phyloP scores from a whole-genome alignment of 1,139 yeast genomes.

The Candida buenavistaensis region DNA sequence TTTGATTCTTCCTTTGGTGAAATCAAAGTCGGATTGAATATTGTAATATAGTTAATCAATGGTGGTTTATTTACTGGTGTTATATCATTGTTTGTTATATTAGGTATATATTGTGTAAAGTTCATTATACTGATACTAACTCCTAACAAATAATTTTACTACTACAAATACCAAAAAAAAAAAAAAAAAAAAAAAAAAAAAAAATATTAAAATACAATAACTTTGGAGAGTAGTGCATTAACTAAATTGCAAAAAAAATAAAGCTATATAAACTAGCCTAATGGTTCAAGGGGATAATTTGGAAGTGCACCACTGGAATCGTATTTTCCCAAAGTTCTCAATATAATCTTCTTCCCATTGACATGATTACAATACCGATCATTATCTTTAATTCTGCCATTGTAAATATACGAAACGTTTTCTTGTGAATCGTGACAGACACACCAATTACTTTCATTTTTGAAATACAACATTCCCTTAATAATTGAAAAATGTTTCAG shows the following conservation, averaged over 20 bases:
- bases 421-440: conserved; percentile 7
- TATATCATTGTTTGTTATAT: conserved; percentile 14
- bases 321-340: conserved; percentile 10
- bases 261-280: too few relatives aligned
- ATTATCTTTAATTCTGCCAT: conserved; percentile 8
- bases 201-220: too few relatives aligned
- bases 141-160: too few relatives aligned
- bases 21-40: conserved; percentile 25
- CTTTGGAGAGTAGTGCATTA: too few relatives aligned
- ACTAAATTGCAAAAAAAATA: too few relatives aligned
- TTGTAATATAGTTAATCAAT: conserved; percentile 19
- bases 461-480: conserved; percentile 4
- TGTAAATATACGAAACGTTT: conserved; percentile 7
- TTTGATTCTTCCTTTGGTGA: conserved; percentile 24
- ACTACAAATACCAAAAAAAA: neutral
- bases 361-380: conserved; percentile 5
- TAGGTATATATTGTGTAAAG: conserved; percentile 22
- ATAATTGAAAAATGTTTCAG: conserved; percentile 8
- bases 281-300: conserved; percentile 11
- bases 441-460: conserved; percentile 8
- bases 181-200: too few relatives aligned
- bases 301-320: conserved; percentile 11
- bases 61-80: neutral
- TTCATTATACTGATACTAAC: too few relatives aligned
- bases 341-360: conserved; percentile 6